phyloP scores from a whole-genome alignment of 345 rosid species.

The Rhodamnia argentea region DNA sequence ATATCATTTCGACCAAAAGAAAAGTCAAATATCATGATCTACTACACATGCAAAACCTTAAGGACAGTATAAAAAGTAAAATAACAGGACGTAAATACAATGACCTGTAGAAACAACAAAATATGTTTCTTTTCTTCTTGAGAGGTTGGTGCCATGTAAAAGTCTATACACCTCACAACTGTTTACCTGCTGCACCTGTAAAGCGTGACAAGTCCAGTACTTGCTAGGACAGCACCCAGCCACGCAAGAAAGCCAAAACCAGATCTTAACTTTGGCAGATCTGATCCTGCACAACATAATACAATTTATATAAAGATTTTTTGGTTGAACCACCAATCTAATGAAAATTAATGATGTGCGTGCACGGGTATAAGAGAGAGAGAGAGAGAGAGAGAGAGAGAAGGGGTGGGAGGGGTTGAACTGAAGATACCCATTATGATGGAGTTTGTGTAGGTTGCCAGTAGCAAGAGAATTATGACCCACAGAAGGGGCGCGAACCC shows the following conservation, averaged over 20 bases:
- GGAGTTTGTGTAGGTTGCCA: slow-evolving; percentile 55
- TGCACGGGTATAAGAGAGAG: background rate
- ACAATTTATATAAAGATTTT: background rate
- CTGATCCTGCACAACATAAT: slow-evolving; percentile 42
- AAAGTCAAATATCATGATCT: background rate
- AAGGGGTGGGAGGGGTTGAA: background rate
- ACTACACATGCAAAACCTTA: background rate
- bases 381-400: background rate
- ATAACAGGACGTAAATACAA: background rate
- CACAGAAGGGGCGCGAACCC: slow-evolving; percentile 91
- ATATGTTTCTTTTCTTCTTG: background rate
- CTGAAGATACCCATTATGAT: slow-evolving; percentile 55
- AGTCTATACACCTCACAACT: background rate
- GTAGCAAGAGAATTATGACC: slow-evolving; percentile 52
- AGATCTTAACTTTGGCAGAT: slow-evolving; percentile 67
- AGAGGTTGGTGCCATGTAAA: background rate
- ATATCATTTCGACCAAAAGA: background rate
- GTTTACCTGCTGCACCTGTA: slow-evolving; percentile 91
- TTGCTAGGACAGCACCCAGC: slow-evolving; percentile 69
- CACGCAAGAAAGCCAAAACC: slow-evolving; percentile 81
- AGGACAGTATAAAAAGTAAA: background rate
- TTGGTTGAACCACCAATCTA: background rate
- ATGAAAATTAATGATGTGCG: background rate
- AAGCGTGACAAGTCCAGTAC: slow-evolving; percentile 65
- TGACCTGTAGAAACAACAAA: background rate